A percentile compares a stretch with the other conserved stretches of the same genome.
These are phyloP conservation scores for Salix viminalis DNA, from an alignment of 345 rosid species.

Conservation along the genomic window DNA sequence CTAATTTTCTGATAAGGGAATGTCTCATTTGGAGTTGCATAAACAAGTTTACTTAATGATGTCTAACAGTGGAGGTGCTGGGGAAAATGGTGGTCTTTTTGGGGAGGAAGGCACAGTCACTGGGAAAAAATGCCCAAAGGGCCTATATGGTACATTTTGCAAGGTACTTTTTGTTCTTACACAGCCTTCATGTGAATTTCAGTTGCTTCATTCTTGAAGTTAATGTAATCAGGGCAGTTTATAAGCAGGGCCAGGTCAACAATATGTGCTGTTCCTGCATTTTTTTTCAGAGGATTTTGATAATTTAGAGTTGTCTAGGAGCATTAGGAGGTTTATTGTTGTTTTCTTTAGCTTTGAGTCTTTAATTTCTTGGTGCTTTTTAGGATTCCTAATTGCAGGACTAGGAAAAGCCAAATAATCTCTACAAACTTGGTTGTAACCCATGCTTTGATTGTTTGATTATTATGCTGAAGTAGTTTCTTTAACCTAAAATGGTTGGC, in stretches of 20 bases:
- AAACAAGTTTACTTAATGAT: constrained; percentile 19
- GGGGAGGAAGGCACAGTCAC: constrained; percentile 87
- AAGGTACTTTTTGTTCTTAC: constrained; percentile 40
- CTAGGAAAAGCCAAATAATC: background rate
- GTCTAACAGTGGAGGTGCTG: constrained; percentile 84
- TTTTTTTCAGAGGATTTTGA: background rate
- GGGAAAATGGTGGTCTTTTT: constrained; percentile 64
- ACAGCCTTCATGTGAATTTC: constrained; percentile 1
- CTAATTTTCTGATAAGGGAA: background rate
- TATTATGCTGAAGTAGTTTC: background rate
- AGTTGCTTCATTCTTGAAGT: background rate
- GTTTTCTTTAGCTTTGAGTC: background rate
- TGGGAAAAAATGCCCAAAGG: constrained; percentile 85
- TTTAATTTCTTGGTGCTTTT: background rate
- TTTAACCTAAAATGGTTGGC: background rate
- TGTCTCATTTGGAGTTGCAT: background rate
- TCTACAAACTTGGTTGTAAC: background rate
- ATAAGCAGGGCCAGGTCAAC: background rate
- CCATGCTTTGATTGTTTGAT: background rate
- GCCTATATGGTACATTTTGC: constrained; percentile 93
- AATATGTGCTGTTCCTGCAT: background rate
- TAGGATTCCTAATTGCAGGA: background rate
- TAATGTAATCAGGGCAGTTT: background rate
- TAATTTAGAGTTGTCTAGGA: background rate
- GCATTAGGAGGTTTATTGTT: background rate